Percentiles rank a stretch among this genome's conserved stretches.
phyloP scores from a whole-genome alignment of 2,329 filamentous ascomycete genomes.

The Colletotrichum nymphaeae region DNA sequence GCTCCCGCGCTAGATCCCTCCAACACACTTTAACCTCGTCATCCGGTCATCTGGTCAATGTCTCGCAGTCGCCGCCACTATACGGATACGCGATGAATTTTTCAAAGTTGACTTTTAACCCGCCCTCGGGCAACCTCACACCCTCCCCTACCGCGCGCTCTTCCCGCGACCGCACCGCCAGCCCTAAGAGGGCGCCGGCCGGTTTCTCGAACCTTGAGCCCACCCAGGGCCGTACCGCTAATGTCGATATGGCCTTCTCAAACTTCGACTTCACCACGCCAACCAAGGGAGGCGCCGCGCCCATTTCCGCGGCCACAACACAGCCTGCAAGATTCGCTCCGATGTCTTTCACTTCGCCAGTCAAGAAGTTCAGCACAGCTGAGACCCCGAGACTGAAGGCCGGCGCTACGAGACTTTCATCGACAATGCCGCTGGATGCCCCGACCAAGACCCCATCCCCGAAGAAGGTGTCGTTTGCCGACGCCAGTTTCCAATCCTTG shows the following conservation, averaged over 20 bases:
- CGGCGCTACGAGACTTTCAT: neutral
- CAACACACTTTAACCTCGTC: neutral
- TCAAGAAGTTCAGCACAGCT: slow-evolving; percentile 12
- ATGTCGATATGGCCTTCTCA: neutral
- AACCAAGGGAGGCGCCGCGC: slow-evolving; percentile 20
- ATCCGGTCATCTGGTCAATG: neutral
- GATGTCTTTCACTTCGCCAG: slow-evolving; percentile 1
- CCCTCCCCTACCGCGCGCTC: neutral
- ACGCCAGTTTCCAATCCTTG: slow-evolving; percentile 4
- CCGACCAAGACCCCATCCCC: slow-evolving; percentile 14
- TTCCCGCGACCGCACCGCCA: neutral
- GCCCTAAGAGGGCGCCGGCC: slow-evolving; percentile 17
- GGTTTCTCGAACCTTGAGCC: slow-evolving; percentile 1
- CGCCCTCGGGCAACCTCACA: slow-evolving; percentile 1
- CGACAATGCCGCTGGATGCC: neutral
- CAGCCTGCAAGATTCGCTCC: slow-evolving; percentile 5
- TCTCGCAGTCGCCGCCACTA: neutral
- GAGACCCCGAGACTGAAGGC: slow-evolving; percentile 15
- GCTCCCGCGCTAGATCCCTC: slow-evolving; percentile 13
- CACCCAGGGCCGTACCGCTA: neutral
- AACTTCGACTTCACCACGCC: slow-evolving; percentile 24
- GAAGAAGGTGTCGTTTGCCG: slow-evolving; percentile 29
- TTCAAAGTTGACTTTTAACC: slow-evolving; percentile 6
- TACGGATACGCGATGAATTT: neutral
- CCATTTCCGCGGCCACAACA: slow-evolving; percentile 20